These are phyloP conservation scores for Pseudogymnoascus sp. DNA, from an alignment of 2,329 filamentous ascomycete species.

Conservation along the genomic window DNA sequence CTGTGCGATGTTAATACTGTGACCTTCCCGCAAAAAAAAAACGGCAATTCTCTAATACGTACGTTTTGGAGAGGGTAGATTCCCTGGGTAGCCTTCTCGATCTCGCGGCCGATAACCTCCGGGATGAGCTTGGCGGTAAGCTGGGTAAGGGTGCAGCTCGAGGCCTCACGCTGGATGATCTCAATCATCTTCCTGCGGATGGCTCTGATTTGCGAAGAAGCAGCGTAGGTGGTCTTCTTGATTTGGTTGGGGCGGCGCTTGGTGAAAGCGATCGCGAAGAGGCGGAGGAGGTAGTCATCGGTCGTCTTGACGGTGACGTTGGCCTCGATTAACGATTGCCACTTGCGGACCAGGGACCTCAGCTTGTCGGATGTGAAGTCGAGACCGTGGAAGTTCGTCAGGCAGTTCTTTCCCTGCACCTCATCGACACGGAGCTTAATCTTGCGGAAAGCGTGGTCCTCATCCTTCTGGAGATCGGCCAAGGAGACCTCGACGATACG, in stretches of 20 bases:
- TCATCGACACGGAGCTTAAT: constrained; percentile 98
- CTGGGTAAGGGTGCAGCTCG: constrained; percentile 89
- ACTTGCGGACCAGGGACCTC: constrained; percentile 97
- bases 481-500: constrained; percentile 98
- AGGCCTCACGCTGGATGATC: constrained; percentile 95
- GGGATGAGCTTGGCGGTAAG: constrained; percentile 98
- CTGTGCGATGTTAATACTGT: constrained; percentile 44
- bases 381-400: constrained; percentile 99
- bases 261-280: constrained; percentile 99
- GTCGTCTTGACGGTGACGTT: constrained; percentile 99
- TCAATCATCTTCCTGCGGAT: constrained; percentile 99
- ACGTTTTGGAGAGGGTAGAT: constrained; percentile 99
- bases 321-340: constrained; percentile 98
- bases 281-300: constrained; percentile 97
- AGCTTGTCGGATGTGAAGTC: constrained; percentile 99
- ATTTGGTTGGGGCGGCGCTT: constrained; percentile 99
- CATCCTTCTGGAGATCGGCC: constrained; percentile 98
- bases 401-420: constrained; percentile 99
- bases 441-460: constrained; percentile 99
- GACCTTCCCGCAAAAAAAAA: background rate
- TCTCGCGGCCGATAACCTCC: constrained; percentile 98
- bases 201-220: constrained; percentile 90
- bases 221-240: constrained; percentile 99
- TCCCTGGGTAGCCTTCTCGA: constrained; percentile 98
- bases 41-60: constrained; percentile 33